These are phyloP conservation scores for Canavalia gladiata DNA, from an alignment of 306 rosid species.

Conservation along the genomic window DNA sequence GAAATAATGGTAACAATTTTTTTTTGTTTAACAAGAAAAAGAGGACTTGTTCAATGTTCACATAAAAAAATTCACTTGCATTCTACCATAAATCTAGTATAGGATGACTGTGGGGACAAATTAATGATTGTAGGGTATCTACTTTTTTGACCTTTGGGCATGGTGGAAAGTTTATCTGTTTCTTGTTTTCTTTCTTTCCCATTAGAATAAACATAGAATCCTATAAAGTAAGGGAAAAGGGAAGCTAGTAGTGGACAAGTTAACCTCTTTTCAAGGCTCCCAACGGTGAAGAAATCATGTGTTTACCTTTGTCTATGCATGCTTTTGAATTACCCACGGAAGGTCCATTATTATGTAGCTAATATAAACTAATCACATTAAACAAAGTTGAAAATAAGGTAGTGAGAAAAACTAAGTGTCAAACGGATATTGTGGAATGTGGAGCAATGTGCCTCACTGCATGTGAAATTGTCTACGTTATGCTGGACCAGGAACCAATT, in stretches of 20 bases:
- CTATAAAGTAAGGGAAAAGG: constrained; percentile 50
- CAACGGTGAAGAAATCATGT: constrained; percentile 26
- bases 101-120: not conserved
- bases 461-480: constrained; percentile 2
- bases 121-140: constrained; percentile 7
- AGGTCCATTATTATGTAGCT: constrained; percentile 19
- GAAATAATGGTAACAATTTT: no score
- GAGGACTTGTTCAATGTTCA: not conserved
- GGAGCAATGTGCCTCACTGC: constrained; percentile 22
- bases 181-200: constrained; percentile 42
- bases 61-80: not conserved
- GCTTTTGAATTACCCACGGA: constrained; percentile 4
- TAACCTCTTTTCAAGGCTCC: constrained; percentile 40
- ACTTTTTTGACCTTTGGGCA: constrained; percentile 62
- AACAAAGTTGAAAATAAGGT: not conserved
- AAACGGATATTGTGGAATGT: constrained; percentile 7
- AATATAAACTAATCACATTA: constrained; percentile 15
- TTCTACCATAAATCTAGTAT: not conserved
- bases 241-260: constrained; percentile 28
- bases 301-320: not conserved
- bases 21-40: constrained; percentile 4
- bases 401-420: constrained; percentile 1
- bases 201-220: constrained; percentile 55
- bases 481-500: not conserved
- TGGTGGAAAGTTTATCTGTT: constrained; percentile 37